Evolutionary conservation across 2,329 filamentous ascomycete species (phyloP), one percentile per base, ranked within the genome.

Genomic region (Claviceps sorghi): DNA sequence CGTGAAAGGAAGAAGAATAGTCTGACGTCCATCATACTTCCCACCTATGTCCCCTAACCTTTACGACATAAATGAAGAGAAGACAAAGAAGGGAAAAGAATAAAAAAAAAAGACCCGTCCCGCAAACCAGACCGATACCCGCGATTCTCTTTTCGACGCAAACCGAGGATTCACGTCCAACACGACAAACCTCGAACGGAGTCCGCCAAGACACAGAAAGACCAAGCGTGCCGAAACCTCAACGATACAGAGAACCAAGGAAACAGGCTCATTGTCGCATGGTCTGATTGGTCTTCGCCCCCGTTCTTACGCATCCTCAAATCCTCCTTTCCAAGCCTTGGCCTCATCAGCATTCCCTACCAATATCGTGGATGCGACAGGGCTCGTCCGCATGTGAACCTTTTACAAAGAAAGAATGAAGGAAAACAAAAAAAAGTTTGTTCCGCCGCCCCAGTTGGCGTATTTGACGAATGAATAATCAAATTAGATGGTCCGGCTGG

Each of bases 161-260:
- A 38, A 48, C 41, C 41, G 49, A 53, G 42, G 43, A 55, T 54
- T 50, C 51, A 52, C 36, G 47, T 47, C 40, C 48, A 50, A 40
- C 41, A 19, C n/a, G 42, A 38, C 38, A 48, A 38, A 22, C 19
- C 30, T 43, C 17, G 36, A 15, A 34, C 21, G 48, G n/a, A n/a
- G 21, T 51, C 44, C 22, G 32, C 30, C 43, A 29, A 9, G 26
- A 21, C 7, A 30, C 43, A 47, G n/a, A 34, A 21, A 53, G 44
- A 40, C 13, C 26, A 52, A 43, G 51, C 32, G 29, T 36, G 40
- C 43, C 10, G 34, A 52, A 17, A 48, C 43, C 46, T 29, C n/a
- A 53, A 5, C 48, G 50, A 36, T 13, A 52, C 26, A 52, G 17
- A 44, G 19, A 40, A 51, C 11, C n/a, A 45, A 36, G 49, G 1